Evolutionary conservation across 352 stramenopile genomes (phyloP).

Genomic region (Phytophthora quininea): DNA sequence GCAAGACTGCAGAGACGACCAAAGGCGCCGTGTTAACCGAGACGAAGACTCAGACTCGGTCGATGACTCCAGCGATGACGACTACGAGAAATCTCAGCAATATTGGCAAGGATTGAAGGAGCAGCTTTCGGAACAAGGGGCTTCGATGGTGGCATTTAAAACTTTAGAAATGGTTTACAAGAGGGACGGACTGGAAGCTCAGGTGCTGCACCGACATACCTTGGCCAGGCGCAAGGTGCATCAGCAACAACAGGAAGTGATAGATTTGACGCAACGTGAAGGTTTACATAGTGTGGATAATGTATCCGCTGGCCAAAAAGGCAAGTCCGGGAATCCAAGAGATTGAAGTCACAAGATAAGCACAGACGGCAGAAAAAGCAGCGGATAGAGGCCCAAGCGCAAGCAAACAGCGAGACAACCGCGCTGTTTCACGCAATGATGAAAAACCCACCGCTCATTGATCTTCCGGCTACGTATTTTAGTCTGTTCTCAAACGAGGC

Average conservation of each 20-base stretch:
- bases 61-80: not conserved
- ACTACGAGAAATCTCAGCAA: not conserved
- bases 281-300: not conserved
- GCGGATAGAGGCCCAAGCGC: not conserved
- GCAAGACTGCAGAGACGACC: not conserved
- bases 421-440: not conserved
- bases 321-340: not conserved
- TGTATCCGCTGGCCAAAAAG: not conserved
- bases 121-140: not conserved
- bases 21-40: not conserved
- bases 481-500: not conserved
- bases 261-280: not conserved
- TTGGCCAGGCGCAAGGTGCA: not conserved
- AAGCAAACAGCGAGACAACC: not conserved
- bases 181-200: not conserved
- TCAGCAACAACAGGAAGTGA: not conserved
- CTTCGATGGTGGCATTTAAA: not conserved
- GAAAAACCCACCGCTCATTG: slow-evolving; percentile 1
- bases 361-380: not conserved
- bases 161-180: not conserved
- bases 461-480: slow-evolving; percentile 1
- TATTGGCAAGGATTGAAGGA: not conserved
- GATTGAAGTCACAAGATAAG: not conserved
- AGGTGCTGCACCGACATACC: not conserved
- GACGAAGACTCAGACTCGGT: not conserved